Percentiles rank a stretch among this genome's conserved stretches.
Evolutionary conservation across 768 basidiomycete genomes (phyloP).

Genomic region (Tephrocybe sp.): DNA sequence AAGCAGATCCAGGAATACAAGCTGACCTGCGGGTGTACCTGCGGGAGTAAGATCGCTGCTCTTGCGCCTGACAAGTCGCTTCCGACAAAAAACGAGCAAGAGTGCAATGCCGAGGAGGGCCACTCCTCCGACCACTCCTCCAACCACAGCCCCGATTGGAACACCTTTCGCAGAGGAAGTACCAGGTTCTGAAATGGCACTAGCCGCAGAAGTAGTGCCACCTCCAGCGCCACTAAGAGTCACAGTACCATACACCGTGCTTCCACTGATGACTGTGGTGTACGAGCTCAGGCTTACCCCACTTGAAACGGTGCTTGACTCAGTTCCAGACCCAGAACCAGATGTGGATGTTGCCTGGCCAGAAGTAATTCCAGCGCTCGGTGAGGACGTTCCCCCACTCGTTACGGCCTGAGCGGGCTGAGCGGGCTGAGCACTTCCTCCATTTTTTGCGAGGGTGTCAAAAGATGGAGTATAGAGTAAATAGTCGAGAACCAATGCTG

Average conservation of each 20-base stretch:
- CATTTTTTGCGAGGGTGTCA: background rate
- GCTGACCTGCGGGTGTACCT: background rate
- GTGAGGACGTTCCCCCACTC: background rate
- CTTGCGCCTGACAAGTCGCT: background rate
- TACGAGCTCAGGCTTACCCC: background rate
- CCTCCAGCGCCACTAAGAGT: background rate
- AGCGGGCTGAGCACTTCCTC: background rate
- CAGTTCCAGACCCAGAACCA: background rate
- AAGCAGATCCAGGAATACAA: background rate
- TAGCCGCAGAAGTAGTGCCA: background rate
- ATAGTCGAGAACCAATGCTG: background rate
- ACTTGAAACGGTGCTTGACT: background rate
- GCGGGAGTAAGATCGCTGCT: background rate
- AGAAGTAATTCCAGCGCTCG: background rate
- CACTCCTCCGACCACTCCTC: background rate
- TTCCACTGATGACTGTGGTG: background rate
- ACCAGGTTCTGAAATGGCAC: background rate
- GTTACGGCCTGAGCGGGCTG: background rate
- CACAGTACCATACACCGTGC: background rate
- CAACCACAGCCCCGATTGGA: background rate
- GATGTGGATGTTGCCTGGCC: background rate
- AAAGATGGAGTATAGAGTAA: background rate
- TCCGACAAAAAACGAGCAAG: background rate
- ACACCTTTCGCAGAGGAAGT: background rate
- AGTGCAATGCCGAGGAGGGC: background rate